phyloP scores from a whole-genome alignment of 345 rosid genomes.

The Bruguiera sexangula region DNA sequence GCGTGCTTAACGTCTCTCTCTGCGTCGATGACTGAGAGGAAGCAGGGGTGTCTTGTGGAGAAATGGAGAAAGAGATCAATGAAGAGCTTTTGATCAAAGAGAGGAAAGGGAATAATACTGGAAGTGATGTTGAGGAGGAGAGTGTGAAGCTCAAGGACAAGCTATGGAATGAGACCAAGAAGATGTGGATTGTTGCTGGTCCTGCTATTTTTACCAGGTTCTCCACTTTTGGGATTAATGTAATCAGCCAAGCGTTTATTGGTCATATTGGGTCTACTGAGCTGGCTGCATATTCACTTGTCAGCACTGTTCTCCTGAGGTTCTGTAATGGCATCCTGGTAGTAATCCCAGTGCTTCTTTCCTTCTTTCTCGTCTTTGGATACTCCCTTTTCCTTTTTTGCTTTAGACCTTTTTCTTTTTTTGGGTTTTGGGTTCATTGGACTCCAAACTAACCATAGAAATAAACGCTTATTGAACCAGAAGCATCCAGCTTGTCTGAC shows the following conservation, averaged over 20 bases:
- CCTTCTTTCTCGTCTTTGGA: neutral
- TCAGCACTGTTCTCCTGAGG: conserved; percentile 55
- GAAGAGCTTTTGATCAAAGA: conserved; percentile 10
- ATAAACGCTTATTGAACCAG: too few species aligned
- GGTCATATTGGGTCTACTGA: conserved; percentile 66
- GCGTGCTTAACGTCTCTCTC: too few species aligned
- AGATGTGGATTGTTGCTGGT: conserved; percentile 65
- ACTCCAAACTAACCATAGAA: too few species aligned
- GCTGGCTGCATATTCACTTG: conserved; percentile 71
- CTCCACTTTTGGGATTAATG: conserved; percentile 52
- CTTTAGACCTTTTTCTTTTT: neutral
- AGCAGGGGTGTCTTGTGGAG: conserved; percentile 3
- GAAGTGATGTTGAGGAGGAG: conserved; percentile 7
- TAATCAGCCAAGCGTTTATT: conserved; percentile 61
- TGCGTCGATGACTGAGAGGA: too few species aligned
- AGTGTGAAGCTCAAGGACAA: conserved; percentile 29
- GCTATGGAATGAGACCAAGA: conserved; percentile 57
- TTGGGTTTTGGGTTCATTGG: neutral
- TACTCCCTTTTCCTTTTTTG: neutral
- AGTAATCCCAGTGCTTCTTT: conserved; percentile 19
- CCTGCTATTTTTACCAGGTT: conserved; percentile 74
- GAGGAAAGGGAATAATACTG: neutral
- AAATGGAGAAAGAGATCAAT: conserved; percentile 1
- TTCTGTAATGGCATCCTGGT: conserved; percentile 68
- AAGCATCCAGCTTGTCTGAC: too few species aligned